Base-by-base conservation (phyloP, 192 early-diverging fungal genomes). In the Backusella parvicylindrica region DNA sequence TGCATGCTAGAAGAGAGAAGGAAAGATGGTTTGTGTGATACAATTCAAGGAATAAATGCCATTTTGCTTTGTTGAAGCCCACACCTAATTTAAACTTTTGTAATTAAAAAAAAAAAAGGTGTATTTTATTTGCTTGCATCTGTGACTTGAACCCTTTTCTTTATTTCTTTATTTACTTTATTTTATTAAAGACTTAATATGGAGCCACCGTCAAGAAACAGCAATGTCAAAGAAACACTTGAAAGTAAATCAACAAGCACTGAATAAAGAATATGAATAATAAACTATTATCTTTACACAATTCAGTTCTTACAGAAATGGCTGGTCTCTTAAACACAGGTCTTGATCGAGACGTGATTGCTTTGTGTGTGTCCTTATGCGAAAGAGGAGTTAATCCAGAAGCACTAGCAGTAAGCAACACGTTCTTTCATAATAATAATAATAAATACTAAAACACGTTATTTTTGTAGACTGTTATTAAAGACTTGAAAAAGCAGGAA, bases 331-430 rank as follows among this genome's bases (percentile, higher is more conserved):
- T 96, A 28, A 91, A 91, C 64, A 92, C 91, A 3, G 91, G 89
- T 0, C 83, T 96, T 8, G 91, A 92, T 78, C 81, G 90, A 21
- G 88, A 96, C 35, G 83, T 92, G 0, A 84, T 96, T 11, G 85
- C 91, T 0, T 72, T 90, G 3, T 96, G 93, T 73, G 85, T 95
- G 5, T 89, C 90, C 12, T 81, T 96, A 26, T 91, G 89, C 75
- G 94, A 96, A 76, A 78, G 77, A n/a, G 93, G 94, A 13, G 92
- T 90, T 32, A 95, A 96, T 74, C 94, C 94, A 23, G 94, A 96
- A 83, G 89, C 89, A 32, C 56, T 91, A 18, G 92, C 94, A 8
- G 86, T 84, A 75, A 70, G 13, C 23, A 47, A 43, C 2, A 26
- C 13, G 8, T 64, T 31, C 60, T 31, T 16, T 16, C 26, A 16